Base-by-base conservation (phyloP, 768 basidiomycete genomes). In the Tylopilus cervinicoccineus region DNA sequence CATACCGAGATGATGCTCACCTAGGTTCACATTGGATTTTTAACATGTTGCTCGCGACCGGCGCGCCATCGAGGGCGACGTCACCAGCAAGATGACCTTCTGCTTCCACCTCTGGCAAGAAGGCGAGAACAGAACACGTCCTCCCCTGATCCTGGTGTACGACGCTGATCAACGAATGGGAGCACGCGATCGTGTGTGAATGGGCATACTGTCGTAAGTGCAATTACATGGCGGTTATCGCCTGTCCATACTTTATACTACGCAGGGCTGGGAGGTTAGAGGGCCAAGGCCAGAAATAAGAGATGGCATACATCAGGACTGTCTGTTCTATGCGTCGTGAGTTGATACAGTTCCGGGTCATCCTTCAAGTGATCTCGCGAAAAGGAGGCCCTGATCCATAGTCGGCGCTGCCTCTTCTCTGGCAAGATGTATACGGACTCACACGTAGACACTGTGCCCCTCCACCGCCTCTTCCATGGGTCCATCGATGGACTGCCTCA, bases 391-490 rank as follows among this genome's bases (percentile, higher is more conserved):
- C 77, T 78, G 45, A 38, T 41, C 28, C 6, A 46, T 38, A 14
- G 34, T 54, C 23, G 31, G 42, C 27, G 22, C 13, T 19, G 8
- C 11, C 20, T 28, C 27, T 43, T 26, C 48, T 45, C 38, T 39
- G 52, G 43, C 46, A 58, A 45, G 33, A 44, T 36, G n/a, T n/a
- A 10, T 10, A 23, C 47, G 28, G 31, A 57, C 74, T 51, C 32
- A 76, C 79, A 74, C 71, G 57, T 79, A 83, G 60, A 75, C 65
- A 29, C 70, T 71, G 54, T 70, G 45, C 14, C 62, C 53, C 53
- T 65, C 61, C 32, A 64, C 53, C 5, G 46, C 52, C 23, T 65
- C 59, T 13, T 65, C 50, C 33, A 59, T 56, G 17, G 70, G 71
- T 9, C 65, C 63, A 4, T 61, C 63, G 27, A 74, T 57, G 3